Conservation (phyloP, 169 alveolate species). For the Eimeria tenella region DNA sequence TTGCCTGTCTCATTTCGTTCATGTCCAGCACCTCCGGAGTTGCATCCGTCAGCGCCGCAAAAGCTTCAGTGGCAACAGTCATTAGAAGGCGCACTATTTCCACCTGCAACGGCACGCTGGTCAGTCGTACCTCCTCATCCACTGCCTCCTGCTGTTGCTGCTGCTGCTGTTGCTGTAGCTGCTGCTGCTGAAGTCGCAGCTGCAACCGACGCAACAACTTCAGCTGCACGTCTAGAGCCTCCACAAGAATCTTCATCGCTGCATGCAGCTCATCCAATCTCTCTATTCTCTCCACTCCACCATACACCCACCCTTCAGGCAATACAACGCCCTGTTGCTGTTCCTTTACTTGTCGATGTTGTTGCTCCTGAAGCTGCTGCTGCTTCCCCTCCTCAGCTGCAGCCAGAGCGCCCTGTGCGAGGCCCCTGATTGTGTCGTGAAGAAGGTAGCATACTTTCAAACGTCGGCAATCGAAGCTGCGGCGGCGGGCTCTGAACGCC, state of each 20-base stretch:
- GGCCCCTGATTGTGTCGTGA: slow-evolving; percentile 35
- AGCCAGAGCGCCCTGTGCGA: slow-evolving; percentile 52
- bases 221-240: slow-evolving; percentile 71
- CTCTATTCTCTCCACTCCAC: slow-evolving; percentile 72
- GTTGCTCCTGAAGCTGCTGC: slow-evolving; percentile 56
- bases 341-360: neutral
- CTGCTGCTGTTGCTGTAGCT: slow-evolving; percentile 58
- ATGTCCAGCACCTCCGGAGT: slow-evolving; percentile 74
- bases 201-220: slow-evolving; percentile 73
- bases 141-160: slow-evolving; percentile 71
- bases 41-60: slow-evolving; percentile 31
- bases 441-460: slow-evolving; percentile 22
- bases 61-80: slow-evolving; percentile 29
- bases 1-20: slow-evolving; percentile 74
- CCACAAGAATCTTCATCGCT: slow-evolving; percentile 66
- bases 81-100: slow-evolving; percentile 39
- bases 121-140: slow-evolving; percentile 68
- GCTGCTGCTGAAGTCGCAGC: slow-evolving; percentile 49
- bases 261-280: slow-evolving; percentile 62
- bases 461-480: slow-evolving; percentile 45
- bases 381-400: slow-evolving; percentile 42
- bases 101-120: slow-evolving; percentile 59
- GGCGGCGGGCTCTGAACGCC: slow-evolving; percentile 65
- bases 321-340: slow-evolving; percentile 35
- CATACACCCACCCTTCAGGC: slow-evolving; percentile 75